Conservation (phyloP, 805 yeast genomes). For the Maudiozyma serrabonitensis region DNA sequence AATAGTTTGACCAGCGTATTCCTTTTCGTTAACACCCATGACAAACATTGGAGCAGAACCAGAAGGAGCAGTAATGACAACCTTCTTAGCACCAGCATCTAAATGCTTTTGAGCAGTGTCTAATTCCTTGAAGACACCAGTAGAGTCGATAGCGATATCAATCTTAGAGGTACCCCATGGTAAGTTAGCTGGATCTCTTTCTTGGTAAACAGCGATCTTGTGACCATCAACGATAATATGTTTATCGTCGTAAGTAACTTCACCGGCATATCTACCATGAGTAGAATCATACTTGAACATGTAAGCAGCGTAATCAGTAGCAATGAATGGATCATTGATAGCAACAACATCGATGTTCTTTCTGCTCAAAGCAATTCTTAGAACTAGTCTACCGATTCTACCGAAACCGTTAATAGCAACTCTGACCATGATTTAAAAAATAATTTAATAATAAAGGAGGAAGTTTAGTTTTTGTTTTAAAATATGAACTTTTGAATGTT, state of each 20-base stretch:
- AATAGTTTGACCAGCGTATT: conserved; percentile 48
- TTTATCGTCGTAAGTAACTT: conserved; percentile 44
- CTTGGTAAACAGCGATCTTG: conserved; percentile 44
- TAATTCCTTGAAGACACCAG: conserved; percentile 60
- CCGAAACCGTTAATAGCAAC: conserved; percentile 70
- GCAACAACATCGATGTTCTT: conserved; percentile 49
- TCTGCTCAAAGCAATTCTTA: conserved; percentile 52
- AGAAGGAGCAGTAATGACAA: conserved; percentile 64
- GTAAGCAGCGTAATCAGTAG: conserved; percentile 60
- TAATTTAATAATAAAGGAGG: no score
- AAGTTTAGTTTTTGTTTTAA: no score
- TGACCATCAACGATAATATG: conserved; percentile 45
- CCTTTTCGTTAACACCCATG: conserved; percentile 57
- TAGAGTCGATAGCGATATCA: conserved; percentile 59
- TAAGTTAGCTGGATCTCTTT: conserved; percentile 56
- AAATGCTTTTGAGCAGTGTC: conserved; percentile 62
- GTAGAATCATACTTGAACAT: conserved; percentile 70
- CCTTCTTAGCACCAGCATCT: conserved; percentile 68
- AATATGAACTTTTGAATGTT: no score
- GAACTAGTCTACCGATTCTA: conserved; percentile 60
- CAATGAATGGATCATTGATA: conserved; percentile 61
- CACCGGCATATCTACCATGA: conserved; percentile 55
- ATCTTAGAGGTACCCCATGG: conserved; percentile 60
- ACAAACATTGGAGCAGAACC: conserved; percentile 67
- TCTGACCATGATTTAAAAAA: conserved; percentile 13